phyloP scores from a whole-genome alignment of 1,284 basidiomycete species.

The Tremellales sp. region DNA sequence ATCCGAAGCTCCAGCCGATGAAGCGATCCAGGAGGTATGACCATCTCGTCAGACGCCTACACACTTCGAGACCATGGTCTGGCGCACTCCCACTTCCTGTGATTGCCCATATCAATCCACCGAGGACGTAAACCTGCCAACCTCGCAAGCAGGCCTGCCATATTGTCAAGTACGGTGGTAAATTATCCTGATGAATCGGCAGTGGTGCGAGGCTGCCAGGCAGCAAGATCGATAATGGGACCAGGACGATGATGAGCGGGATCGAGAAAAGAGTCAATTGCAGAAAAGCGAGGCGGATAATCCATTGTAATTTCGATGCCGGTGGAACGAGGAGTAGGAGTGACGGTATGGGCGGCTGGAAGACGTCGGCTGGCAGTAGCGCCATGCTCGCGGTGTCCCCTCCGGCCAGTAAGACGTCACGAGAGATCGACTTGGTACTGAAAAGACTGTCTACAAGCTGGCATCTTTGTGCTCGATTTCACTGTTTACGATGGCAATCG shows the following conservation, averaged over 20 bases:
- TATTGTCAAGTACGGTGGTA: constrained; percentile 5
- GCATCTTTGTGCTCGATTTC: too few species aligned
- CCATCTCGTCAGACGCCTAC: not conserved
- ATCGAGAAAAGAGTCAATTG: constrained; percentile 5
- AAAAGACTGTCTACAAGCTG: too few species aligned
- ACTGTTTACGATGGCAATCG: not conserved
- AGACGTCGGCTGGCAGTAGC: constrained; percentile 3
- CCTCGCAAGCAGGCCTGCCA: not conserved
- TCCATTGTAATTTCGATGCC: constrained; percentile 8
- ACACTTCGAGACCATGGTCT: constrained; percentile 2
- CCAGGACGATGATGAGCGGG: constrained; percentile 8
- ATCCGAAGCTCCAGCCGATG: not conserved
- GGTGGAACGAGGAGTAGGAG: constrained; percentile 12
- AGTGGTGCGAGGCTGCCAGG: constrained; percentile 5
- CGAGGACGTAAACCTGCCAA: constrained; percentile 6
- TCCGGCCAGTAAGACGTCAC: too few species aligned
- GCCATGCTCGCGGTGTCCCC: constrained; percentile 5
- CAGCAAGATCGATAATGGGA: constrained; percentile 11
- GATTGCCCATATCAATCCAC: constrained; percentile 11
- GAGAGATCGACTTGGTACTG: too few species aligned
- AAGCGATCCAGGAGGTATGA: not conserved
- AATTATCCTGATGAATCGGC: constrained; percentile 14
- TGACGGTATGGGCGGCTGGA: constrained; percentile 12
- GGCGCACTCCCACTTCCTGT: constrained; percentile 13
- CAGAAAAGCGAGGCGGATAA: constrained; percentile 8